Base-by-base conservation (phyloP, 2,329 filamentous ascomycete species). In the Xenoacremonium recifei region DNA sequence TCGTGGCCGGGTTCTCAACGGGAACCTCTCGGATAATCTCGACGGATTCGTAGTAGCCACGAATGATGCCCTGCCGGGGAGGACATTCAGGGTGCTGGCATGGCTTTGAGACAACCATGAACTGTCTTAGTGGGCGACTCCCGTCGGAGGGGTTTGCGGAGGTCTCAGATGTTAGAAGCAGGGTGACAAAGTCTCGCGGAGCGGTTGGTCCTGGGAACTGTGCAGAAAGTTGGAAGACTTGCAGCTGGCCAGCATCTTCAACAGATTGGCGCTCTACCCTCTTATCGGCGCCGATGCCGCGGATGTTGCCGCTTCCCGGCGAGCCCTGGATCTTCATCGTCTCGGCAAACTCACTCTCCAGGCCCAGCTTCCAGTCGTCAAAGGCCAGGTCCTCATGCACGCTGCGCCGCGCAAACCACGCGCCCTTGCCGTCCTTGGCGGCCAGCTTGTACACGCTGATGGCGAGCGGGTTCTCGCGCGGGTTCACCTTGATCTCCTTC, bases 141-240 rank as follows among this genome's bases (percentile, higher is more conserved):
- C 52, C 52, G 13, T 56, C 39, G 10, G 51, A 43, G 3, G 57
- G 44, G 19, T 58, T 55, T 2, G 73, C 67, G 31, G 69, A 70
- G 31, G 77, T 70, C 31, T 76, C 75, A 32, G 84, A 88, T 17
- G 82, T 88, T 31, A 95, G 67, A 32, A 93, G 75, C 45, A 95
- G 68, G 4, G 87, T 86, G 38, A 96, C 80, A 63, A 96, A 96
- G 59, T 96, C 92, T 64, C 92, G 75, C 1, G 92, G 86, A 3
- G 90, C 82, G 1, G 89, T 93, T 4, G 92, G 92, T 0, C 89
- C 89, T 0, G 91, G 90, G 54, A 96, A 96, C 60, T 93, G 86
- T 3, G 90, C 90, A 17, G 88, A 92, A 1, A 96, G 76, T 59
- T 92, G 84, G 58, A 88, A 95, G 4, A 96, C 88, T 67, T 88